Percentiles rank a stretch among this genome's conserved stretches.
Evolutionary conservation across 2,329 filamentous ascomycete genomes (phyloP).

Genomic region (Phyllosticta citriasiana): DNA sequence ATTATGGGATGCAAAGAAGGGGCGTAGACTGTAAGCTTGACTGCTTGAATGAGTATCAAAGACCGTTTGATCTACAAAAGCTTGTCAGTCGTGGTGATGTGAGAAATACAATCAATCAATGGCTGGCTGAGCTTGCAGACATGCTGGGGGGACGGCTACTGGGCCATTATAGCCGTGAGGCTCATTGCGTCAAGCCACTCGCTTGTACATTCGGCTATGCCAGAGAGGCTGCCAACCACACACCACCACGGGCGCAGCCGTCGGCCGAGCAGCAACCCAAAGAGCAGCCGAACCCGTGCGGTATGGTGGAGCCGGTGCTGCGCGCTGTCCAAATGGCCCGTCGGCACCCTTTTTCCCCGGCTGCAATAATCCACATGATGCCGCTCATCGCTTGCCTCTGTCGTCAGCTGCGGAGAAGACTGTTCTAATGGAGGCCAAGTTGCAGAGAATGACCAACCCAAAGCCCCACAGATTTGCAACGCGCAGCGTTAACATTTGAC

Average conservation of each 20-base stretch:
- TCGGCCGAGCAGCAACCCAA: neutral
- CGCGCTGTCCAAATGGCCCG: neutral
- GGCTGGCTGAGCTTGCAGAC: neutral
- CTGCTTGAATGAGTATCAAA: neutral
- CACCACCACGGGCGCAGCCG: neutral
- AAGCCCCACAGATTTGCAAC: neutral
- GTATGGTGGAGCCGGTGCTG: neutral
- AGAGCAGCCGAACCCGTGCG: neutral
- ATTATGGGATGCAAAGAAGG: neutral
- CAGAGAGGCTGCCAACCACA: neutral
- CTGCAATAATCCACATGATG: neutral
- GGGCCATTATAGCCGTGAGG: neutral
- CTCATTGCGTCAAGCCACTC: neutral
- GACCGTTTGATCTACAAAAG: neutral
- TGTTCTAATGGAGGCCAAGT: neutral
- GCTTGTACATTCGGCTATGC: neutral
- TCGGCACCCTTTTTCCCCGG: neutral
- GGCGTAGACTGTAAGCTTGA: neutral
- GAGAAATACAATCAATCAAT: neutral
- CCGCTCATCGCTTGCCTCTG: neutral
- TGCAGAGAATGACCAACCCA: neutral
- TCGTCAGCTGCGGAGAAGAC: neutral
- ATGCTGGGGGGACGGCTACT: neutral
- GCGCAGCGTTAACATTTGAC: neutral
- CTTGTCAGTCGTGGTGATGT: neutral